Evolutionary conservation across 2,329 filamentous ascomycete genomes (phyloP), one percentile per base, ranked within the genome.

Genomic region (Aurifilum marmelostoma): DNA sequence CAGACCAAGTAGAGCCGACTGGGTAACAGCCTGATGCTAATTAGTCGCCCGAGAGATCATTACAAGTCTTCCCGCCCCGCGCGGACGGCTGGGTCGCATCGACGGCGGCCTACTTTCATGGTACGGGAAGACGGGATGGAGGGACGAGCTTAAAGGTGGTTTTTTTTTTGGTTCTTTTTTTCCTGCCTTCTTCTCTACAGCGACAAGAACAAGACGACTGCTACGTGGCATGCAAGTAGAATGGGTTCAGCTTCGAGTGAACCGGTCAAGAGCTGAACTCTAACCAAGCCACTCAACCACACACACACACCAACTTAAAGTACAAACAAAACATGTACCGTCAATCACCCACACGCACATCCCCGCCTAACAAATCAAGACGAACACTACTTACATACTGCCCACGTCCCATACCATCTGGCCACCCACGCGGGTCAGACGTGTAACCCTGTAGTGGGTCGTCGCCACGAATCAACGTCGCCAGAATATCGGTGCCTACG

Each of bases 401-500:
- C 37, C 37, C 37, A 39, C 37, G 12, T n/a, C 37, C 37, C 37
- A 39, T 34, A 43, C 41, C 41, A 16, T 21, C 41, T 21, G 41
- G 41, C 16, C 41, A 21, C 34, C 41, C 41, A 43, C 41, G 41
- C 41, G 16, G 41, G 41, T 43, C 41, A 47, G 18, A 47, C 27
- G 56, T 37, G 56, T 59, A 32, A 29, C 29, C 56, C 29, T 24
- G 52, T 24, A 27, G 56, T 27, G 34, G 34, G 4, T 34, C 34
- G 29, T 21, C 21, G 18, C 21, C 43, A 16, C 56, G 56, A 59
- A 59, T 59, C 29, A 59, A 59, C 56, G 56, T 11, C 56, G 32
- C 29, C 56, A 18, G 56, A 59, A 59, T 59, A n/a, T 32, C 7
- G 56, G 29, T 59, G 56, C 56, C 56, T 59, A 32, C 29, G 56